A percentile compares a stretch with the other conserved stretches of the same genome.
phyloP scores from a whole-genome alignment of 1,284 basidiomycete species.

The Rhodofomes roseus region DNA sequence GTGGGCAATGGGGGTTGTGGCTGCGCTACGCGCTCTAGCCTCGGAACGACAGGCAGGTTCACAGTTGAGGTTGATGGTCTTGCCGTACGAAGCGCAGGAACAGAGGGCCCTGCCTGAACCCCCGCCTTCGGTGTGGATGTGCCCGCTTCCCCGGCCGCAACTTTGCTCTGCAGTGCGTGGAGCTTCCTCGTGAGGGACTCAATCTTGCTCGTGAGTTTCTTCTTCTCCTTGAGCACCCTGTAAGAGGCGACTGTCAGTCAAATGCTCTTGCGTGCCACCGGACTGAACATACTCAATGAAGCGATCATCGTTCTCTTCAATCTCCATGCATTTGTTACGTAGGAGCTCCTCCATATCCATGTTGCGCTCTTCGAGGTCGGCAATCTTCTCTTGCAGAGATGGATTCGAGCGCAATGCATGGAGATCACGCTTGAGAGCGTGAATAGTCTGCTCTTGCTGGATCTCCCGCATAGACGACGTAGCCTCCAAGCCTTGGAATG shows the following conservation, averaged over 20 bases:
- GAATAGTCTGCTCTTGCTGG: constrained; percentile 60
- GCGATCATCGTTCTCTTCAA: constrained; percentile 78
- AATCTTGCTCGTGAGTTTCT: constrained; percentile 64
- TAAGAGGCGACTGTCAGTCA: not conserved
- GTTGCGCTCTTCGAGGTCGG: constrained; percentile 63
- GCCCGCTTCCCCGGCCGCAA: constrained; percentile 44
- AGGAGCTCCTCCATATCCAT: constrained; percentile 71
- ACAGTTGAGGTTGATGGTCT: not conserved
- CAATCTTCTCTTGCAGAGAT: constrained; percentile 49
- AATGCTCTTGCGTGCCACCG: not conserved
- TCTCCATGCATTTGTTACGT: constrained; percentile 65
- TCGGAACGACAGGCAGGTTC: not conserved
- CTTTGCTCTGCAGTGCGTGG: constrained; percentile 63
- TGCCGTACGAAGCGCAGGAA: constrained; percentile 8
- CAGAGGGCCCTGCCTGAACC: constrained; percentile 14
- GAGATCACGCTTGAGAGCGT: constrained; percentile 54
- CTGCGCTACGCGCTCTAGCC: not conserved
- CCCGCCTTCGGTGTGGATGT: constrained; percentile 17
- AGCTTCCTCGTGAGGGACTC: constrained; percentile 69
- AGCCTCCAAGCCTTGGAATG: constrained; percentile 57
- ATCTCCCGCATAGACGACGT: constrained; percentile 57
- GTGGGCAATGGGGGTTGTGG: constrained; percentile 20
- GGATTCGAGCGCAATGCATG: constrained; percentile 48
- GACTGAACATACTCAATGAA: constrained; percentile 61
- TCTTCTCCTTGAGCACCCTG: constrained; percentile 75